phyloP scores from a whole-genome alignment of 768 basidiomycete species.

The Kondoa malvinella region DNA sequence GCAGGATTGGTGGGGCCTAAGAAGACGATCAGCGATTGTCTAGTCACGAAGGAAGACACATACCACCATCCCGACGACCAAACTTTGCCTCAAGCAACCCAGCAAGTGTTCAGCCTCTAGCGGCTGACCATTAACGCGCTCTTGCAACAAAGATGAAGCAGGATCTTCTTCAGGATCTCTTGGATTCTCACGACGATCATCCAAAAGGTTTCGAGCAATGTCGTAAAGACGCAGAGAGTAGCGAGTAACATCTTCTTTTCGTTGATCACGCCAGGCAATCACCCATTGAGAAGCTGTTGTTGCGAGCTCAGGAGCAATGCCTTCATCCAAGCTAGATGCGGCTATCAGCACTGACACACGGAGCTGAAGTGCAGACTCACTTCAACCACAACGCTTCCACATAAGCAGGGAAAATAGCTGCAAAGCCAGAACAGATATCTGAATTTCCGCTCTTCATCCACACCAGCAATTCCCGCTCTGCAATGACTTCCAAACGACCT shows the following conservation, averaged over 20 bases:
- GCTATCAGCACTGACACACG: neutral
- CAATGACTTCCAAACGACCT: neutral
- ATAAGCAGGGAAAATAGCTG: conserved; percentile 8
- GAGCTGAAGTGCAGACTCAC: neutral
- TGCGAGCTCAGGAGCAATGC: neutral
- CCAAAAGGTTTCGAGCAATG: conserved; percentile 7
- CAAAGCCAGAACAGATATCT: conserved; percentile 17
- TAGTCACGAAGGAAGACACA: neutral
- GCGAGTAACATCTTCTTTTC: neutral
- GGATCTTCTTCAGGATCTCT: conserved; percentile 15
- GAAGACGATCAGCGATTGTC: neutral
- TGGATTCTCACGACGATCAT: conserved; percentile 3
- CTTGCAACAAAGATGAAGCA: conserved; percentile 11
- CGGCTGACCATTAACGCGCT: conserved; percentile 1
- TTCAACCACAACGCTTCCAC: neutral
- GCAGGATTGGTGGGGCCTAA: conserved; percentile 13
- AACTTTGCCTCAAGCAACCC: conserved; percentile 11
- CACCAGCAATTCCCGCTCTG: neutral
- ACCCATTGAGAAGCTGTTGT: conserved; percentile 11
- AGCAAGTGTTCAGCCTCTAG: conserved; percentile 11
- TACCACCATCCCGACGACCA: conserved; percentile 13
- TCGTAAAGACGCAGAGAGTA: conserved; percentile 9
- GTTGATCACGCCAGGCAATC: conserved; percentile 8
- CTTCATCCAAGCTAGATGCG: conserved; percentile 11
- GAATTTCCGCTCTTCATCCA: neutral